These are phyloP conservation scores for Cyclotella atomus DNA, from an alignment of 108 stramenopile species.

Conservation along the genomic window DNA sequence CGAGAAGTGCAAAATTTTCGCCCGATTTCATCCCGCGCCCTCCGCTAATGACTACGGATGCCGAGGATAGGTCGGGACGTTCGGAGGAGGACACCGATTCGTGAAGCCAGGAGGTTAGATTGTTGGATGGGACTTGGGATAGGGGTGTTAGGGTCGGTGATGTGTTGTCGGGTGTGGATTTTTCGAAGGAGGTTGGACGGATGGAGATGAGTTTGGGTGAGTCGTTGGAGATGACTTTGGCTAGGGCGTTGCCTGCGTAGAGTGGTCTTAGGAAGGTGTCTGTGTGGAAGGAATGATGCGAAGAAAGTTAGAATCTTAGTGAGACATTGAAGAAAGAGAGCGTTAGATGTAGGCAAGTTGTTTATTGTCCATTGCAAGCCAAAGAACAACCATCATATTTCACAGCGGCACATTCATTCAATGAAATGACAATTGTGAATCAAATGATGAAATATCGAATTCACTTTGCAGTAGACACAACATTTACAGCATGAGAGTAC, in stretches of 20 bases:
- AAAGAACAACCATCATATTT: not conserved
- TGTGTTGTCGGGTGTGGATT: slow-evolving; percentile 77
- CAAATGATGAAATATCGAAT: no score
- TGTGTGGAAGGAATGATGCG: slow-evolving; percentile 30
- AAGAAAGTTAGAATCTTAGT: not conserved
- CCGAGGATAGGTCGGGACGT: slow-evolving; percentile 93
- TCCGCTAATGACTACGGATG: slow-evolving; percentile 93
- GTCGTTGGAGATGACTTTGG: slow-evolving; percentile 86
- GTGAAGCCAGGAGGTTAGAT: slow-evolving; percentile 64
- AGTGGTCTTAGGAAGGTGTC: slow-evolving; percentile 95
- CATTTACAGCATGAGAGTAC: no score
- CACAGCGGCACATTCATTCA: not conserved
- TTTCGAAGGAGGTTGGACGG: slow-evolving; percentile 97
- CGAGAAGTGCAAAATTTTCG: slow-evolving; percentile 95
- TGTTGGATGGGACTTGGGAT: slow-evolving; percentile 58
- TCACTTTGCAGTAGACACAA: no score
- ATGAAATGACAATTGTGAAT: no score
- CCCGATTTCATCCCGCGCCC: slow-evolving; percentile 97
- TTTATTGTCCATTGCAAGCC: no score
- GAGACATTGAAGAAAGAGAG: no score
- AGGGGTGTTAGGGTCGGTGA: slow-evolving; percentile 62
- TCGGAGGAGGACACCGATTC: slow-evolving; percentile 86
- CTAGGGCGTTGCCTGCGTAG: slow-evolving; percentile 99
- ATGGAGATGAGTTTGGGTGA: slow-evolving; percentile 88
- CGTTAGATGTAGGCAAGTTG: no score